phyloP scores from a whole-genome alignment of 352 stramenopile genomes.

The Lagenidium sp. region DNA sequence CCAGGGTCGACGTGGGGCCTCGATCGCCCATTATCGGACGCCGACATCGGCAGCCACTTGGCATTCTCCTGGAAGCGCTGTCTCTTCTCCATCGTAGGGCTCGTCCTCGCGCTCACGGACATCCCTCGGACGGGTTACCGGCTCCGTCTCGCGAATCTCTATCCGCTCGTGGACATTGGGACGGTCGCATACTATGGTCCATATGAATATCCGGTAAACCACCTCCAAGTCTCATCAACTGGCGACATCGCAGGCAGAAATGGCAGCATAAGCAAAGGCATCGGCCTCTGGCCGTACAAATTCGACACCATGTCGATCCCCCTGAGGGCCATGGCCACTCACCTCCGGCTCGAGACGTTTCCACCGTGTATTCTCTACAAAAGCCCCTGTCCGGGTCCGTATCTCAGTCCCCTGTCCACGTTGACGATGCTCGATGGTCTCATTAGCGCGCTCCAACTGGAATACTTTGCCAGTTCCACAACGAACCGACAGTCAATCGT shows the following conservation, averaged over 20 bases:
- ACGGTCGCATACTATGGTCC: background rate
- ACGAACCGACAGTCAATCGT: background rate
- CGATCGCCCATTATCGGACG: no score
- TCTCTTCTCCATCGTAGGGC: background rate
- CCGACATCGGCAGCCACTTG: no score
- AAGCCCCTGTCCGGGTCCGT: conserved; percentile 1
- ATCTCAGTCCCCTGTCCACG: no score
- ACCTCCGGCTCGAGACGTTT: conserved; percentile 4
- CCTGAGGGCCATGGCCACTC: background rate
- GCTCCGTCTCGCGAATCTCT: background rate
- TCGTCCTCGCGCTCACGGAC: background rate
- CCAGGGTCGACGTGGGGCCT: conserved; percentile 21
- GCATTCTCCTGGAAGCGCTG: background rate
- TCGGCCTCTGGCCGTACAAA: conserved; percentile 1
- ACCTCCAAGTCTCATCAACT: background rate
- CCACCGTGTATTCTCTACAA: conserved; percentile 12
- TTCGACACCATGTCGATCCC: conserved; percentile 2
- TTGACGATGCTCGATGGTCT: conserved; percentile 10
- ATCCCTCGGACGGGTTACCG: background rate
- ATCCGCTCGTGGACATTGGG: background rate
- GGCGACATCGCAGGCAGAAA: background rate
- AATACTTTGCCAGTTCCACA: background rate
- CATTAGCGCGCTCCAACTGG: background rate
- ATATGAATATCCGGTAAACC: background rate
- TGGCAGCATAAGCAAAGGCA: background rate